Evolutionary conservation across 495 filamentous ascomycete species (phyloP), one percentile per base, ranked within the genome.

Genomic region (Trichocladium uniseriatum): DNA sequence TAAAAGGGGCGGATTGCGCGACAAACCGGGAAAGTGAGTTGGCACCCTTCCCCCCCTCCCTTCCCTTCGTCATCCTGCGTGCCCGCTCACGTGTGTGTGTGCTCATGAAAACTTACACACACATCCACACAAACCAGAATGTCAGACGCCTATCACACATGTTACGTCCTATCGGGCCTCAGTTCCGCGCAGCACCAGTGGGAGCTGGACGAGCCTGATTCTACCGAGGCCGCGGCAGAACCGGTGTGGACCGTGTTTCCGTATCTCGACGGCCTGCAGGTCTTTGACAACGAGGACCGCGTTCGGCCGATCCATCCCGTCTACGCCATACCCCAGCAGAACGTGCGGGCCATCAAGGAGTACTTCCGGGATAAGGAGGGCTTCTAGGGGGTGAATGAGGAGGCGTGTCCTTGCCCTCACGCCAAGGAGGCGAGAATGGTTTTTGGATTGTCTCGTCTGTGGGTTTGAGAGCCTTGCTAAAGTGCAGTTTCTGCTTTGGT

Each of bases 21-120:
- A 98, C 69, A 98, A 98, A 70, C 92, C 92, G 11, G 79, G 80
- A 61, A 87, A 89, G 86, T 92, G 74, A 70, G 84, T 79, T 22
- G 41, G n/a, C n/a, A n/a, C n/a, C 39, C 16, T 36, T 45, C 38
- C 45, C 16, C 45, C 36, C 45, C 28, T 18, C 14, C 28, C 43
- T 24, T 21, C 31, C 44, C 29, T 16, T 47, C 24, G 11, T 14
- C 31, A 24, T 29, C 34, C 13, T 28, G 27, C 38, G 38, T 49
- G 37, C 38, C 37, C 9, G 37, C 2, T 42, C 22, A 39, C 32
- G 34, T 38, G 34, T 35, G 36, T 32, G 31, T 32, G 31, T 32
- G 31, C 31, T 32, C 31, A 14, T 32, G 4, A 4, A 6, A 3
- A 32, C 10, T 10, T 11, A 10, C 5, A 6, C 13, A 5, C 31